Conservation (phyloP, 2,329 filamentous ascomycete species). For the Beauveria scarabaeidicola region DNA sequence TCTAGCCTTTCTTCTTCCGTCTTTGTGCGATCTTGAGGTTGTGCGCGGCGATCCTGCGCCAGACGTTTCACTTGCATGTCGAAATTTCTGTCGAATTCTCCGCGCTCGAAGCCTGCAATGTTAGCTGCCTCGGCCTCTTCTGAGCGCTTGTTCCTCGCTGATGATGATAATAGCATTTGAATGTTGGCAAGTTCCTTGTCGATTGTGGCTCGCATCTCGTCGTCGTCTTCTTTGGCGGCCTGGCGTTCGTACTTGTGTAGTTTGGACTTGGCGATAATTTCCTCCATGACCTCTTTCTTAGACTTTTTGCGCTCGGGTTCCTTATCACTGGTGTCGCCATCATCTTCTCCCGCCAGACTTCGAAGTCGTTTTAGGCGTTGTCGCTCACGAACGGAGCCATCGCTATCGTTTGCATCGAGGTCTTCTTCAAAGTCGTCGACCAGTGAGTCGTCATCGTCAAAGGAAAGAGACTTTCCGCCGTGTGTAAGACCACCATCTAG, state of each 20-base stretch:
- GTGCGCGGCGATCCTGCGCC: constrained; percentile 73
- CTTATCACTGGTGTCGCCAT: constrained; percentile 40
- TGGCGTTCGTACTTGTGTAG: constrained; percentile 91
- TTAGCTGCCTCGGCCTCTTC: constrained; percentile 18
- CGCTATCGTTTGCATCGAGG: constrained; percentile 52
- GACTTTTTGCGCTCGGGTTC: constrained; percentile 81
- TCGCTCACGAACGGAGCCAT: constrained; percentile 44
- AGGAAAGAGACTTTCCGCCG: constrained; percentile 63
- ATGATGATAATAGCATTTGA: constrained; percentile 57
- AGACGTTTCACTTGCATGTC: constrained; percentile 76
- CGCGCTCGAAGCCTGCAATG: constrained; percentile 50
- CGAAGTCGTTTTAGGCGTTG: constrained; percentile 51
- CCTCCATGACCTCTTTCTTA: constrained; percentile 96
- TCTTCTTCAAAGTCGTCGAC: constrained; percentile 74
- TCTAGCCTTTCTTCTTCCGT: constrained; percentile 78
- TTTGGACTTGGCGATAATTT: constrained; percentile 96
- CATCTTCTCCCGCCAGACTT: constrained; percentile 36
- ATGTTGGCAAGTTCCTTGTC: constrained; percentile 77
- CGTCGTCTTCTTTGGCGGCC: constrained; percentile 84
- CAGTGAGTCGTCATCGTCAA: constrained; percentile 46
- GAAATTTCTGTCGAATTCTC: constrained; percentile 75
- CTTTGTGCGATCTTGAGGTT: constrained; percentile 81
- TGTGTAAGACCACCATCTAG: constrained; percentile 64
- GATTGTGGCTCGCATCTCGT: constrained; percentile 73
- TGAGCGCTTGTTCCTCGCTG: constrained; percentile 28